A percentile compares a stretch with the other conserved stretches of the same genome.
Evolutionary conservation across 2,329 filamentous ascomycete genomes (phyloP).

Genomic region (Calycina herbarum): DNA sequence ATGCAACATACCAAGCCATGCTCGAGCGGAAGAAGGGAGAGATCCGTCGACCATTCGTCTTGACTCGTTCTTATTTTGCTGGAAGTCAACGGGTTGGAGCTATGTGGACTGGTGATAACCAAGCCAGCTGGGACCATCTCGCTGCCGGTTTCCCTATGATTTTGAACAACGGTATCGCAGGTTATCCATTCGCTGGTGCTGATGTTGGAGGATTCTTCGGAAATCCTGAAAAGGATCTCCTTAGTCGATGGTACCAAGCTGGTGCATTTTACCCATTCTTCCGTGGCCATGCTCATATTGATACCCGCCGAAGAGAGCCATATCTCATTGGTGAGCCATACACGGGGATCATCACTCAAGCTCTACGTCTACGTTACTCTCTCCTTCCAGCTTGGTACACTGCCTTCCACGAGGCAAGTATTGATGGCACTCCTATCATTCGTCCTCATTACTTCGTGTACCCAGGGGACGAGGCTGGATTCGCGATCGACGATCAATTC

Average conservation of each 20-base stretch:
- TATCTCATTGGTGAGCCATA: conserved; percentile 86
- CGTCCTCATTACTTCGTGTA: conserved; percentile 92
- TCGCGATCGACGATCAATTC: conserved; percentile 87
- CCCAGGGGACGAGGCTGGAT: conserved; percentile 81
- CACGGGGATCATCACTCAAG: conserved; percentile 80
- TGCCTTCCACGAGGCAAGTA: conserved; percentile 86
- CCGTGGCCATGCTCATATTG: conserved; percentile 95
- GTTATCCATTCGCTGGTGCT: conserved; percentile 90
- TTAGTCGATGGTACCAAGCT: conserved; percentile 94
- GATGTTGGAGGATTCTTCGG: conserved; percentile 98
- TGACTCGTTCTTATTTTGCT: conserved; percentile 90
- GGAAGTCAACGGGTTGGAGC: conserved; percentile 87
- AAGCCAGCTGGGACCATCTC: conserved; percentile 88
- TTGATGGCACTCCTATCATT: conserved; percentile 81
- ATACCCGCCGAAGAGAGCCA: conserved; percentile 89
- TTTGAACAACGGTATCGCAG: conserved; percentile 85
- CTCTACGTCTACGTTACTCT: conserved; percentile 83
- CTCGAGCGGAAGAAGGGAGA: conserved; percentile 84
- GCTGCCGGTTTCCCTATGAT: conserved; percentile 92
- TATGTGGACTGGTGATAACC: conserved; percentile 99
- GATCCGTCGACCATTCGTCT: conserved; percentile 80
- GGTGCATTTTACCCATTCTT: conserved; percentile 98
- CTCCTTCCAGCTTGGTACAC: conserved; percentile 95
- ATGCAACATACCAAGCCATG: conserved; percentile 86
- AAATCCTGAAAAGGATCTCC: conserved; percentile 88